Evolutionary conservation across 2,329 filamentous ascomycete species (phyloP), one percentile per base, ranked within the genome.

Genomic region (Fusarium armeniacum): DNA sequence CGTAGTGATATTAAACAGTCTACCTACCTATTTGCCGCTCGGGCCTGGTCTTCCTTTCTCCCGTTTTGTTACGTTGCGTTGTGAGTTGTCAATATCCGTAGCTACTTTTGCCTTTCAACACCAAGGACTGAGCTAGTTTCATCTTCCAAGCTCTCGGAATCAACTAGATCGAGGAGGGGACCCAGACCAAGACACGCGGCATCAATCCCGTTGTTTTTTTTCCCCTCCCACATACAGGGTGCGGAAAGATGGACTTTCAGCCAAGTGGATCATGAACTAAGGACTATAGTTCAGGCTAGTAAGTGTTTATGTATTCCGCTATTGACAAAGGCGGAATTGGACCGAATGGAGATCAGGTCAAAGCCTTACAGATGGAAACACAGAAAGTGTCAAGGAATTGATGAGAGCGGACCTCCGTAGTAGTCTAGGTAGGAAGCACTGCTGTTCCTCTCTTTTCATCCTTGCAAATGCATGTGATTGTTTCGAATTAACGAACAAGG

Each of bases 401-500:
- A 47, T 32, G 46, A 50, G 43, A 15, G 43, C 20, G 51, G 38
- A 45, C 30, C 28, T 38, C 51, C 26, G 22, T 5, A 47, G 20
- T 20, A 20, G 20, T 20, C 20, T 20, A 20, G 41, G 35, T 10
- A 5, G 8, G 9, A n/a, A 18, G 24, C 5, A 7, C 35, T 36
- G 20, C 45, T 35, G 40, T 28, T 32, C 43, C 35, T 58, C 26
- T 51, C 6, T 7, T 18, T 44, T 22, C 50, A 45, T 51, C 57
- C 50, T 41, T 28, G 32, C n/a, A 55, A 40, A 40, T 53, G 58
- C 71, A 73, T 73, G 69, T 74, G 69, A 73, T 62, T 51, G 40
- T 52, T 50, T 66, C 52, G 45, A 52, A 24, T 36, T 56, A 43
- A 41, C 22, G 44, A 52, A 41, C 33, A 33, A 36, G 33, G 41